Base-by-base conservation (phyloP, 164 flowering plant genomes). In the Magnolia changhungtana region DNA sequence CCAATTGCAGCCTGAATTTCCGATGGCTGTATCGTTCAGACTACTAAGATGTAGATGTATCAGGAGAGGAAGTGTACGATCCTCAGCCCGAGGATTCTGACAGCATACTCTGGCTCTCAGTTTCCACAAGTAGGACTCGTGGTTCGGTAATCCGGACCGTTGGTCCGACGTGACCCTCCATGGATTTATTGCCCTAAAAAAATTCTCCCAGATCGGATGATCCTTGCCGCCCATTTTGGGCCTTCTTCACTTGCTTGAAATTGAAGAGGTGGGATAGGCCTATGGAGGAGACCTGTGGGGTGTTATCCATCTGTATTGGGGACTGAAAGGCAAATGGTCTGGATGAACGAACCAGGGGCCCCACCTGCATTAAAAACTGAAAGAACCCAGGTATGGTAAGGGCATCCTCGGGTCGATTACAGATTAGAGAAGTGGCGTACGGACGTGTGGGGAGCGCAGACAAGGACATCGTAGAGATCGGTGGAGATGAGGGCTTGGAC, bases 371-470 rank as follows among this genome's bases (percentile, higher is more conserved):
- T 37, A 37, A 37, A 37, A 37, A 37, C 45, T 37, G 45, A 37
- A 37, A 66, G 31, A 66, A 66, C 16, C 69, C 69, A 13, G 23
- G 14, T 11, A 5, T 11, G 29, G 7, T 63, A n/a, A 63, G 19
- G 21, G 14, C 16, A 20, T 24, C 11, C 6, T 13, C 6, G 14
- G 71, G 16, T 5, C 7, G 20, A 67, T 9, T 24, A 18, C 18
- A 74, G 21, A n/a, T 20, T n/a, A 69, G 31, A 21, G 29, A 50
- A 27, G 76, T 20, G 37, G 79, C 88, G 77, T 84, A 94, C 98
- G 92, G 85, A 74, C 61, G 61, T 55, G 61, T 89, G 89, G 69
- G 98, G 98, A 0, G 97, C 97, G 80, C 95, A 94, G 78, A 94
- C 98, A 19, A 70, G 84, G 73, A 94, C 89, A 1, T 80, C 49